Conservation (phyloP, 2,329 filamentous ascomycete genomes). For the Colletotrichum kahawae region DNA sequence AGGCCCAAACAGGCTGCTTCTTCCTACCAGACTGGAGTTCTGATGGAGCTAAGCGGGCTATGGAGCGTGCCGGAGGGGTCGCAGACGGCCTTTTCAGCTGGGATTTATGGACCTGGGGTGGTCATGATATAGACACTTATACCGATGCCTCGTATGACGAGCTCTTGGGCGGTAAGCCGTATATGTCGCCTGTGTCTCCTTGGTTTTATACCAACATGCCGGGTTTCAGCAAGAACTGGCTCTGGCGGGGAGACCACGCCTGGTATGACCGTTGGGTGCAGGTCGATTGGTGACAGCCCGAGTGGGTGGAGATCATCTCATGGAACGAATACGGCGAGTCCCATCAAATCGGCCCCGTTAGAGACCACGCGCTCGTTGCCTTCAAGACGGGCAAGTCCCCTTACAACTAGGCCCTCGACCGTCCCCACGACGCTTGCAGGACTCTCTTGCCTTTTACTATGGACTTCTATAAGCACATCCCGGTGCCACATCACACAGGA, state of each 20-base stretch:
- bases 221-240: slow-evolving; percentile 64
- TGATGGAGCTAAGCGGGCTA: slow-evolving; percentile 25
- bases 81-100: slow-evolving; percentile 42
- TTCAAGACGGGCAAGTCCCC: slow-evolving; percentile 35
- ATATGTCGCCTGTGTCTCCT: slow-evolving; percentile 60
- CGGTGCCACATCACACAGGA: slow-evolving; percentile 14
- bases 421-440: slow-evolving; percentile 54
- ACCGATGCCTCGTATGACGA: slow-evolving; percentile 23
- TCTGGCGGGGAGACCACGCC: slow-evolving; percentile 63
- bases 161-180: slow-evolving; percentile 23
- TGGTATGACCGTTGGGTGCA: slow-evolving; percentile 64
- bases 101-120: slow-evolving; percentile 39
- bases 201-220: slow-evolving; percentile 67
- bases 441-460: slow-evolving; percentile 56
- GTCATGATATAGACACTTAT: slow-evolving; percentile 17
- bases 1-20: slow-evolving; percentile 39
- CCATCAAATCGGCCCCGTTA: slow-evolving; percentile 56
- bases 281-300: slow-evolving; percentile 55
- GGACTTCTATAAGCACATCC: slow-evolving; percentile 47
- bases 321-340: slow-evolving; percentile 62
- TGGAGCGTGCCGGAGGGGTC: slow-evolving; percentile 4
- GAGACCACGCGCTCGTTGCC: slow-evolving; percentile 24
- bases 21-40: slow-evolving; percentile 51
- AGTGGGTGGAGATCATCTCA: slow-evolving; percentile 59
- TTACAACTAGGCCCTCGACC: slow-evolving; percentile 47